Evolutionary conservation across 129 eudicot species (phyloP).

Genomic region (Chrysanthemum seticuspe): DNA sequence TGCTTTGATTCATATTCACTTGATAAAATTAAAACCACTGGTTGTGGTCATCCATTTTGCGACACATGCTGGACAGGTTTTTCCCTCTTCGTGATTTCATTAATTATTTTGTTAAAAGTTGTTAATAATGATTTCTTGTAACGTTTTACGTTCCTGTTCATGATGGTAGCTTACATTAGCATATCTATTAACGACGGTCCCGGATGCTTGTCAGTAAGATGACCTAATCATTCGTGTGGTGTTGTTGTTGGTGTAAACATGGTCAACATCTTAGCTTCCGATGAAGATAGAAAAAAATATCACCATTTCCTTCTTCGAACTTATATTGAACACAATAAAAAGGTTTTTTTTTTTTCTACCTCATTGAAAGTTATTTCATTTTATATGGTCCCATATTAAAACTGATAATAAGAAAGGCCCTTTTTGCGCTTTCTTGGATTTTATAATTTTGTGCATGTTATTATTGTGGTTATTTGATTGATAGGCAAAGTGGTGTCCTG

Average conservation of each 20-base stretch:
- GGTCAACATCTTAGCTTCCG: not conserved
- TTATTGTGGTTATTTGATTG: not conserved
- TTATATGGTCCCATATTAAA: no score
- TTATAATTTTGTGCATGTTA: not conserved
- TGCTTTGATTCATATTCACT: slow-evolving; percentile 31
- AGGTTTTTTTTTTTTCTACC: not conserved
- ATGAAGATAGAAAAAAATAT: not conserved
- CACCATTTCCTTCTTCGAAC: slow-evolving; percentile 6
- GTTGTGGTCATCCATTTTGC: slow-evolving; percentile 52
- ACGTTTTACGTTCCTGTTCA: not conserved
- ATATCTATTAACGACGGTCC: not conserved
- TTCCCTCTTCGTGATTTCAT: not conserved
- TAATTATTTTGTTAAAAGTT: not conserved
- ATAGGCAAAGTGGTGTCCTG: slow-evolving; percentile 54
- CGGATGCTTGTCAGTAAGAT: slow-evolving; percentile 13
- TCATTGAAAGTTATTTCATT: no score
- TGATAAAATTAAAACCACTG: slow-evolving; percentile 14
- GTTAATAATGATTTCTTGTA: not conserved
- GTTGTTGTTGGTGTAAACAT: slow-evolving; percentile 5
- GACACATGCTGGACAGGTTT: slow-evolving; percentile 32
- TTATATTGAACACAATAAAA: slow-evolving; percentile 1
- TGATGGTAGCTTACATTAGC: slow-evolving; percentile 1
- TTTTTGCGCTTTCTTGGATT: not conserved
- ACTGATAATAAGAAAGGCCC: not conserved
- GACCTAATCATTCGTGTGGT: slow-evolving; percentile 1